Conservation (phyloP, 2,329 filamentous ascomycete species). For the Dactylellina leptospora region DNA sequence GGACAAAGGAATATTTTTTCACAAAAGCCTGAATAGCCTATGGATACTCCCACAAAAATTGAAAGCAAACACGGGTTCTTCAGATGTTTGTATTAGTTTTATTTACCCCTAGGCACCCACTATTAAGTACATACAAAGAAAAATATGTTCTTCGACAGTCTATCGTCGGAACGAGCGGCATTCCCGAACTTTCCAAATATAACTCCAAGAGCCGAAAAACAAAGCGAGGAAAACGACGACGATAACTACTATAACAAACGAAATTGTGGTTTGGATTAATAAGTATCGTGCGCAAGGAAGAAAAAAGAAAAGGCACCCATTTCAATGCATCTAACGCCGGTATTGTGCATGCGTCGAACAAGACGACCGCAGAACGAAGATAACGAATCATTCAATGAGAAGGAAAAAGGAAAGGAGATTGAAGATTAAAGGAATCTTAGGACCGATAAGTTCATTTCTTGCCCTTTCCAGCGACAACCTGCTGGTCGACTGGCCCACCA, state of each 20-base stretch:
- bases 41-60: too few relatives aligned
- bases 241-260: constrained; percentile 2
- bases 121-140: background rate
- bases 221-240: constrained; percentile 19
- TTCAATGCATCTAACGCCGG: constrained; percentile 29
- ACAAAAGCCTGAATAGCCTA: too few relatives aligned
- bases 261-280: constrained; percentile 28
- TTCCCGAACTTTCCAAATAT: constrained; percentile 1
- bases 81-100: constrained; percentile 11
- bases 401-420: constrained; percentile 19
- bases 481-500: constrained; percentile 27
- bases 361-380: constrained; percentile 3
- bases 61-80: too few relatives aligned
- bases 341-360: constrained; percentile 3
- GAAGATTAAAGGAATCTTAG: constrained; percentile 1
- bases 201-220: constrained; percentile 7
- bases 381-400: background rate
- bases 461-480: constrained; percentile 13
- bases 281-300: constrained; percentile 14
- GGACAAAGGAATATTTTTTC: background rate
- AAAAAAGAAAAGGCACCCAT: background rate
- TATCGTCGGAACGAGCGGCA: constrained; percentile 19
- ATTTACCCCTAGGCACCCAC: constrained; percentile 17
- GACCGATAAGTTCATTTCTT: background rate
- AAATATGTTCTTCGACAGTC: background rate